A percentile compares a stretch with the other conserved stretches of the same genome.
These are phyloP conservation scores for Dendrobium nobile DNA, from an alignment of 106 monocot genomes.

Conservation along the genomic window DNA sequence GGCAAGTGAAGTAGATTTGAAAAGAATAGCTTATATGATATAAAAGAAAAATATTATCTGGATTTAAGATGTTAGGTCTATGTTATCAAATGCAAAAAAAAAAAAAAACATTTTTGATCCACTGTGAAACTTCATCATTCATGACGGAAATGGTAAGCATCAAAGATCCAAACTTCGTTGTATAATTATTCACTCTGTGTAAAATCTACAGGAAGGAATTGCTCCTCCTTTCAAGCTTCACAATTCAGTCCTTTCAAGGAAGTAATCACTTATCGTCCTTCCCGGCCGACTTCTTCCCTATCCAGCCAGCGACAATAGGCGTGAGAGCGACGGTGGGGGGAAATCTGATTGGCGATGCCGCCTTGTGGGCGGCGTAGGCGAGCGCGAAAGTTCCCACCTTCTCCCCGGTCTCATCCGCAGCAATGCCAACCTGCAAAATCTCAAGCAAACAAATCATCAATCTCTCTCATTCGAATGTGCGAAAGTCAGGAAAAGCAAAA, in stretches of 20 bases:
- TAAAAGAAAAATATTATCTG: too few species aligned
- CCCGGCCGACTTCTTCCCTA: slow-evolving; percentile 53
- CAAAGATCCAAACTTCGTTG: neutral
- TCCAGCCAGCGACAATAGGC: slow-evolving; percentile 86
- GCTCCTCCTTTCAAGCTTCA: neutral
- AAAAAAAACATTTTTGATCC: too few species aligned
- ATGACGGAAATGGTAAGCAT: neutral
- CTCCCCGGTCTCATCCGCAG: slow-evolving; percentile 60
- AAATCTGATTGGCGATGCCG: slow-evolving; percentile 91
- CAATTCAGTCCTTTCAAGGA: too few species aligned
- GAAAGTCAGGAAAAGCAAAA: neutral
- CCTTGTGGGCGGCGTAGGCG: slow-evolving; percentile 93
- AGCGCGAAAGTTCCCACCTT: slow-evolving; percentile 86
- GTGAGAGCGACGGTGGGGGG: slow-evolving; percentile 92
- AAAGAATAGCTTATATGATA: too few species aligned
- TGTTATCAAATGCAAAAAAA: too few species aligned
- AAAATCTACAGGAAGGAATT: neutral
- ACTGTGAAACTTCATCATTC: neutral
- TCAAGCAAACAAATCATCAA: neutral
- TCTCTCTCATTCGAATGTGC: neutral
- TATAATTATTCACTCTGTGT: neutral
- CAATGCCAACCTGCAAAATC: slow-evolving; percentile 56
- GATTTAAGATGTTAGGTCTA: too few species aligned
- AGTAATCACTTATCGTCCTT: slow-evolving; percentile 23
- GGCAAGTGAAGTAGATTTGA: too few species aligned